Evolutionary conservation across 2,329 filamentous ascomycete species (phyloP), one percentile per base, ranked within the genome.

Genomic region (Alternaria rosae): DNA sequence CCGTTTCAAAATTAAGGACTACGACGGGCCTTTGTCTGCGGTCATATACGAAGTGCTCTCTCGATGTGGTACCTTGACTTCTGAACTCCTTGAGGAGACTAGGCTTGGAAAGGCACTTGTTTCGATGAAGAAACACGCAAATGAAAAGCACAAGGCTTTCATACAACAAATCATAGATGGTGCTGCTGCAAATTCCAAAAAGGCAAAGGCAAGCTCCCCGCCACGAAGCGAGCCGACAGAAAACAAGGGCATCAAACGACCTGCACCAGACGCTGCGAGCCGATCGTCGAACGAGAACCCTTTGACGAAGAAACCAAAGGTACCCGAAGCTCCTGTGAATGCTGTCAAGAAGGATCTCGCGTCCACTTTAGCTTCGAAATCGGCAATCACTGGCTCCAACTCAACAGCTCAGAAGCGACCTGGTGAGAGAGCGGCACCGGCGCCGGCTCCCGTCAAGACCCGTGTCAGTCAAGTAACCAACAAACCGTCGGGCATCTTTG

Each of bases 81-180:
- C 85, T 66, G 87, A 85, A 62, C 83, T 84, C 45, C 76, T 88
- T 43, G 86, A 89, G 66, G 88, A 86, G 62, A 86, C 88, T 42
- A 91, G 91, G 71, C 86, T 93, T 58, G 85, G 87, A 59, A 88
- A 86, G 57, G 85, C 91, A 15, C 84, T 88, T 42, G 87, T 87
- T 63, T 85, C 87, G 9, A 87, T 91, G 71, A 85, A 84, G 62
- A 89, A 87, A 71, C 88, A 88, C 70, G 89, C 88, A 25, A 89
- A 91, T 70, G 84, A 86, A 0, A 86, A 89, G 54, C 86, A 88
- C 50, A 89, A 89, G 69, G 84, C 84, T 5, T 80, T 89, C 48
- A 86, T 90, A 5, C 83, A 85, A 35, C 84, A 85, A 61, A 89
- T 91, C 48, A 78, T 85, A 73, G 72, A 82, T 64, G 69, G 76